A percentile compares a stretch with the other conserved stretches of the same genome.
Evolutionary conservation across 257 asterid genomes (phyloP).

Genomic region (Euphrasia confusa): DNA sequence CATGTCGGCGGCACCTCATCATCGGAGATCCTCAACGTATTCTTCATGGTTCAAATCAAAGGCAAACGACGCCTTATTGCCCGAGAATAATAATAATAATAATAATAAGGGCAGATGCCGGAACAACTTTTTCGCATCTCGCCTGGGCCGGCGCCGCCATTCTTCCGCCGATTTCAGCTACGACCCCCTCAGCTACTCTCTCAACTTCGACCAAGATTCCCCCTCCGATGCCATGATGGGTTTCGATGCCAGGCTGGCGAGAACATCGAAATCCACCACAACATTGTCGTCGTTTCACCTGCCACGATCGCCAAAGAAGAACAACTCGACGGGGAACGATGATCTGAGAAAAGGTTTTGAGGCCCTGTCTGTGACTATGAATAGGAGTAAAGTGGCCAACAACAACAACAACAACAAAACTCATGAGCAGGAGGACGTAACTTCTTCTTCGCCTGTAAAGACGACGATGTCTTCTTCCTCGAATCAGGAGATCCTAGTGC

Average conservation of each 20-base stretch:
- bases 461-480: background rate
- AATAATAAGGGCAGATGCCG: background rate
- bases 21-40: background rate
- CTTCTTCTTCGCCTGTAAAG: background rate
- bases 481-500: background rate
- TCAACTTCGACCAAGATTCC: background rate
- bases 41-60: background rate
- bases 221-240: background rate
- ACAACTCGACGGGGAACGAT: background rate
- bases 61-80: background rate
- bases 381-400: background rate
- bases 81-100: background rate
- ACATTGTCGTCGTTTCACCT: background rate
- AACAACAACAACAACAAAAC: background rate
- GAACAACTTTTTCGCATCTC: background rate
- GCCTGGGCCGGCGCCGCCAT: background rate
- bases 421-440: background rate
- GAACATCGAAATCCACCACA: too few relatives aligned
- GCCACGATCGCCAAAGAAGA: background rate
- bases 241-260: background rate
- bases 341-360: background rate
- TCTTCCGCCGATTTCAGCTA: slow-evolving; percentile 3
- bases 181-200: slow-evolving; percentile 5
- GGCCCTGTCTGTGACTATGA: background rate
- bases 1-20: background rate